Evolutionary conservation across 2,329 filamentous ascomycete species (phyloP), one percentile per base, ranked within the genome.

Genomic region (Rasamsonia emersonii): DNA sequence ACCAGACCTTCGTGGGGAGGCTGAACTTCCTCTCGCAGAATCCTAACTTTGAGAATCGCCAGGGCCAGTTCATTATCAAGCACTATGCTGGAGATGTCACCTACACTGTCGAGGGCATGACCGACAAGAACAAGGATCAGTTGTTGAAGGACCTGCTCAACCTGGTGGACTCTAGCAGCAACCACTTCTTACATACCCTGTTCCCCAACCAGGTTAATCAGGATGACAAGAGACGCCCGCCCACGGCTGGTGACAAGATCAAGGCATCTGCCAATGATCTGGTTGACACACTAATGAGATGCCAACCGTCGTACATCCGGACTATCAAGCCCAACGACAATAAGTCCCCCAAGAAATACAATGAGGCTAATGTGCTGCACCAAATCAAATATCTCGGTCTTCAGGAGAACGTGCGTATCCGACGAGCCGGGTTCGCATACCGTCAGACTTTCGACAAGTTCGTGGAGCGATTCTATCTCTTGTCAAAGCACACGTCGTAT

Each of bases 321-420:
- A 98, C 91, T 1, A 96, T 98, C 66, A 98, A 98, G 63, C 91
- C 91, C 2, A 98, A 98, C 65, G 91, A 98, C 62, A 96, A 95
- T 67, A 98, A 96, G 61, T 94, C 88, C 3, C 82, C 86, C 0
- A 79, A 77, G 8, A 91, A 98, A 55, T 98, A 94, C 60, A 95
- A 94, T 47, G 73, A 75, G 13, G 77, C 79, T 18, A 96, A 96
- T 47, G 91, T 98, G 13, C 71, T 96, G 49, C 91, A 98, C 70
- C 91, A 98, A 58, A 86, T 96, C 71, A 96, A 98, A 56, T 98
- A 98, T 51, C 80, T 98, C 9, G 91, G 91, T 76, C 69, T 98
- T n/a, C 89, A 96, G 58, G 91, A 98, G 63, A 98, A 98, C 71
- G 91, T 98, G 24, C 82, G 91, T 27, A 98, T 98, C 59, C 82